phyloP scores from a whole-genome alignment of 306 rosid species.

The Citrullus colocynthis region DNA sequence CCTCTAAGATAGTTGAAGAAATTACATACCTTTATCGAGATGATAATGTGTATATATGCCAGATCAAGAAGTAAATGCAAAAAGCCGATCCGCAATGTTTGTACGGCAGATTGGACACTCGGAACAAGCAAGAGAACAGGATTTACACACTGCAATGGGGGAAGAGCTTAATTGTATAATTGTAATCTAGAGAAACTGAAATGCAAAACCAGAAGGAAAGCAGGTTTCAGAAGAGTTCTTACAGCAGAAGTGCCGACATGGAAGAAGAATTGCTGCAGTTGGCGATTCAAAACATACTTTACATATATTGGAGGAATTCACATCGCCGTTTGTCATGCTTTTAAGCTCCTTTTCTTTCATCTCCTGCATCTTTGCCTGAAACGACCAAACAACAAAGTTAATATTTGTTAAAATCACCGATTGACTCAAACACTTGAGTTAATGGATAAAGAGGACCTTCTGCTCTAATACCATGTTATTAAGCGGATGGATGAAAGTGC shows the following conservation, averaged over 20 bases:
- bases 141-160: conserved; percentile 58
- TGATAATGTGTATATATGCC: not conserved
- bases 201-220: not conserved
- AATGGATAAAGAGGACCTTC: too few species aligned
- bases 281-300: conserved; percentile 93
- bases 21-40: conserved; percentile 29
- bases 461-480: too few species aligned
- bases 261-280: conserved; percentile 90
- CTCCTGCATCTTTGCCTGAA: conserved; percentile 93
- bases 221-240: conserved; percentile 11
- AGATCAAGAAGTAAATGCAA: conserved; percentile 72
- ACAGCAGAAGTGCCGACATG: conserved; percentile 96
- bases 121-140: conserved; percentile 93
- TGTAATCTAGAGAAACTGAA: not conserved
- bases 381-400: not conserved
- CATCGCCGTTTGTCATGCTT: conserved; percentile 65
- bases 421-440: too few species aligned
- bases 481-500: too few species aligned
- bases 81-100: conserved; percentile 85
- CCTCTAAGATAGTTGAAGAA: not conserved
- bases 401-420: not conserved
- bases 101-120: conserved; percentile 97
- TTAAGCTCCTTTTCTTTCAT: conserved; percentile 87
- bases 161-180: not conserved
- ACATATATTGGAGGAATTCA: conserved; percentile 78